Conservation (phyloP, 176 grass and related monocot species). For the Triticum turgidum region DNA sequence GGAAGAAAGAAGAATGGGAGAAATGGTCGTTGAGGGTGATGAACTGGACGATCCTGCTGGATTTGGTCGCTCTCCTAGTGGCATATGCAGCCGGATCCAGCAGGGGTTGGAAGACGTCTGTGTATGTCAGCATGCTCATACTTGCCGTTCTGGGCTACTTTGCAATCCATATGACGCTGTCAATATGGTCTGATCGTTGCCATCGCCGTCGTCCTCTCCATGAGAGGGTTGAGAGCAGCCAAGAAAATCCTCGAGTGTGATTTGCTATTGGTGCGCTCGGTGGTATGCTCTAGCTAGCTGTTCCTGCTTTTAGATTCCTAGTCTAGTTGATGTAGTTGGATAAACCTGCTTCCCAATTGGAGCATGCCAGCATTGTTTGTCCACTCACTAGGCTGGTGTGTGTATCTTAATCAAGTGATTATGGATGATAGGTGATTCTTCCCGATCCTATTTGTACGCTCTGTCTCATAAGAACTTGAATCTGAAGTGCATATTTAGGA, state of each 20-base stretch:
- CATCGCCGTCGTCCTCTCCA: too few relatives aligned
- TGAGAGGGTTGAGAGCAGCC: background rate
- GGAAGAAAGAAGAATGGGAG: background rate
- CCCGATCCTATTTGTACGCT: background rate
- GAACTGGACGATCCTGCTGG: background rate
- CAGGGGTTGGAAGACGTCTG: background rate
- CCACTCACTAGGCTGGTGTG: too few relatives aligned
- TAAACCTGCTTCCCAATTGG: too few relatives aligned
- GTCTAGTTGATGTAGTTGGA: background rate
- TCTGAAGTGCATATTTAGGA: background rate
- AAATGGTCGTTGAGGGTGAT: background rate
- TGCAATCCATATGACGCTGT: background rate
- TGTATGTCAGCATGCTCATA: background rate
- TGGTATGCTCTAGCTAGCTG: background rate
- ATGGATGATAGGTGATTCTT: too few relatives aligned
- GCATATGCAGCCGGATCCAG: constrained; percentile 7
- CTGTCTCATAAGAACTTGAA: background rate
- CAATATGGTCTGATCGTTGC: too few relatives aligned
- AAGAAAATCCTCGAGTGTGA: background rate
- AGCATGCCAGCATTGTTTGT: too few relatives aligned
- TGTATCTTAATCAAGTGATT: too few relatives aligned
- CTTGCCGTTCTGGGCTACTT: background rate
- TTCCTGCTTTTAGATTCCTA: too few relatives aligned
- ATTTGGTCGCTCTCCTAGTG: constrained; percentile 26
- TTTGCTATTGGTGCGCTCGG: background rate